Conservation (phyloP, 345 rosid species). For the Rhodamnia rubescens region DNA sequence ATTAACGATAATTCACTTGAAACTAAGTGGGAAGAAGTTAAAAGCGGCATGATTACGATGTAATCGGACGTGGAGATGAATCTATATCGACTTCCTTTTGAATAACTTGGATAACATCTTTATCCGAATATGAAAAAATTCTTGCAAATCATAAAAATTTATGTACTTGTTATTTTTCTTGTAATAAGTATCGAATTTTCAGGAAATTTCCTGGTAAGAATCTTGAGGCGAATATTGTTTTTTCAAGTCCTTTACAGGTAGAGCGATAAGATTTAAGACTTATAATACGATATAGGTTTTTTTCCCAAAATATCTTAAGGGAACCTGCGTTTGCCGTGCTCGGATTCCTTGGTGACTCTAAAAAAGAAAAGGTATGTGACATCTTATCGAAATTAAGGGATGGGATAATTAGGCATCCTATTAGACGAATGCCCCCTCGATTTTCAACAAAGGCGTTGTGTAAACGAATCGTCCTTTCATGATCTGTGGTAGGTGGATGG, state of each 20-base stretch:
- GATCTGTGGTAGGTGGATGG: not conserved
- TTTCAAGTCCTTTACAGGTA: not conserved
- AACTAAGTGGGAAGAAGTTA: too few relatives aligned
- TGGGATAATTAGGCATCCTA: not conserved
- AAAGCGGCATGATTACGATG: too few relatives aligned
- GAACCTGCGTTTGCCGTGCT: too few relatives aligned
- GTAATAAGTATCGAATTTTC: not conserved
- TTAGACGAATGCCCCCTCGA: not conserved
- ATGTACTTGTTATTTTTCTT: too few relatives aligned
- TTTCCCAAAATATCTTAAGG: not conserved
- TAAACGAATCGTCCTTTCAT: not conserved
- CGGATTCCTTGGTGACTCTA: not conserved
- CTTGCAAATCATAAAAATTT: too few relatives aligned
- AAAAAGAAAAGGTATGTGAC: not conserved
- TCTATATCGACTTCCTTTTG: too few relatives aligned
- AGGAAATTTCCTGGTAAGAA: not conserved
- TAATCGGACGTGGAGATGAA: too few relatives aligned
- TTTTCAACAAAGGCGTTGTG: not conserved
- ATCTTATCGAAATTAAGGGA: not conserved
- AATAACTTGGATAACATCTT: too few relatives aligned
- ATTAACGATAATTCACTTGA: too few relatives aligned
- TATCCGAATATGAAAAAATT: too few relatives aligned
- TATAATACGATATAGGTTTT: not conserved
- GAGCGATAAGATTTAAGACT: not conserved
- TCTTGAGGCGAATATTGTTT: not conserved